phyloP scores from a whole-genome alignment of 495 filamentous ascomycete species.

The Sporormia fimetaria region DNA sequence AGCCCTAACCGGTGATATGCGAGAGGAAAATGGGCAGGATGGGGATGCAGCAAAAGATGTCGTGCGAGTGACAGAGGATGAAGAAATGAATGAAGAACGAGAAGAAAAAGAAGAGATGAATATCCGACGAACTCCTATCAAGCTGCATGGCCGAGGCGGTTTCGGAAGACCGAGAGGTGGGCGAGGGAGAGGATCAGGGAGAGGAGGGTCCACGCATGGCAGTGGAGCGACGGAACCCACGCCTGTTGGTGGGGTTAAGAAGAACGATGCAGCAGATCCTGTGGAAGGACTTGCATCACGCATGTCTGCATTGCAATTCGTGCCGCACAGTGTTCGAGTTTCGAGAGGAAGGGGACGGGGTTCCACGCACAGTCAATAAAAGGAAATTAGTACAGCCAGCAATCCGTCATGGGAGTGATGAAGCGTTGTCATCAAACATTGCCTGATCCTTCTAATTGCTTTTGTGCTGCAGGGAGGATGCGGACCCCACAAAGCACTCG shows the following conservation, averaged over 20 bases:
- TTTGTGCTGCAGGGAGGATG: no score
- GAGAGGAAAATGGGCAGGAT: slow-evolving; percentile 1
- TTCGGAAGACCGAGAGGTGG: slow-evolving; percentile 2
- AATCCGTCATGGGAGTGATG: no score
- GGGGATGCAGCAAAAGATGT: no score
- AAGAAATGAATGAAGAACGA: slow-evolving; percentile 5
- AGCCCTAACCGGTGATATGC: slow-evolving; percentile 3
- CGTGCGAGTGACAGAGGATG: not conserved
- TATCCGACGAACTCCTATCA: slow-evolving; percentile 1
- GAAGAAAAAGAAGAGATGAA: not conserved
- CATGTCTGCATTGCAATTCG: slow-evolving; percentile 15
- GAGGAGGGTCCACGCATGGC: not conserved
- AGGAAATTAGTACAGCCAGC: no score
- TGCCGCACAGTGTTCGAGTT: slow-evolving; percentile 13
- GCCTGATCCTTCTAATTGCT: no score
- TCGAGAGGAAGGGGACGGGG: slow-evolving; percentile 1
- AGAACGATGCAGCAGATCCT: slow-evolving; percentile 2
- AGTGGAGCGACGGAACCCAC: not conserved
- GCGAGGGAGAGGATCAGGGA: not conserved
- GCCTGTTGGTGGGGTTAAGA: no score
- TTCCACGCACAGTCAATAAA: not conserved
- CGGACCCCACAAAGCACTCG: no score
- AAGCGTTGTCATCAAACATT: no score
- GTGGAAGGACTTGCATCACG: slow-evolving; percentile 12
- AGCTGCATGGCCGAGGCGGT: slow-evolving; percentile 9